These are phyloP conservation scores for Penicillium rolfsii DNA, from an alignment of 2,329 filamentous ascomycete species.

Conservation along the genomic window DNA sequence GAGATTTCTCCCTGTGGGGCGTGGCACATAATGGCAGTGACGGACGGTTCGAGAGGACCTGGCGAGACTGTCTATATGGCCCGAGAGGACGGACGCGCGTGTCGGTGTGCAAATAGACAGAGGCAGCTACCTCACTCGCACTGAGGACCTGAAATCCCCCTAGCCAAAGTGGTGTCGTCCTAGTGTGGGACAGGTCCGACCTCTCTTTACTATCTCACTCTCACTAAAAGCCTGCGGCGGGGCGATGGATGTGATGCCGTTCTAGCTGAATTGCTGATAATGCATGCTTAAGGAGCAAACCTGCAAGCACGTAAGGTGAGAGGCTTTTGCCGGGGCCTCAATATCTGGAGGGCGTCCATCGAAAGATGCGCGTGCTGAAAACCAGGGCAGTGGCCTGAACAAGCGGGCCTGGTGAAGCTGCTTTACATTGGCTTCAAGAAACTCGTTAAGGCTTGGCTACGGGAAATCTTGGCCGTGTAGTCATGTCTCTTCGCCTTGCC, in stretches of 20 bases:
- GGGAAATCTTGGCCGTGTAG: conserved; percentile 13
- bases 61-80: conserved; percentile 9
- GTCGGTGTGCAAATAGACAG: conserved; percentile 10
- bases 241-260: conserved; percentile 4
- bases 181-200: conserved; percentile 1
- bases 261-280: conserved; percentile 9
- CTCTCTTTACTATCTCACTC: neutral
- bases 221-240: neutral
- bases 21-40: neutral
- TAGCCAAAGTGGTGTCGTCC: neutral
- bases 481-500: conserved; percentile 1
- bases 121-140: conserved; percentile 3
- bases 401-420: conserved; percentile 10
- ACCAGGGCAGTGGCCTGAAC: conserved; percentile 19
- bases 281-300: conserved; percentile 11
- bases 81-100: conserved; percentile 9
- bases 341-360: conserved; percentile 14
- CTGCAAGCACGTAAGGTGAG: conserved; percentile 4
- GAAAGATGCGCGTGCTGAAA: conserved; percentile 13
- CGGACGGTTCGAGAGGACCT: conserved; percentile 3
- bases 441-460: conserved; percentile 16
- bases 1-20: neutral
- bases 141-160: neutral
- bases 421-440: conserved; percentile 14
- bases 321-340: conserved; percentile 13